phyloP scores from a whole-genome alignment of 768 basidiomycete species.

The Nidularia sp. region DNA sequence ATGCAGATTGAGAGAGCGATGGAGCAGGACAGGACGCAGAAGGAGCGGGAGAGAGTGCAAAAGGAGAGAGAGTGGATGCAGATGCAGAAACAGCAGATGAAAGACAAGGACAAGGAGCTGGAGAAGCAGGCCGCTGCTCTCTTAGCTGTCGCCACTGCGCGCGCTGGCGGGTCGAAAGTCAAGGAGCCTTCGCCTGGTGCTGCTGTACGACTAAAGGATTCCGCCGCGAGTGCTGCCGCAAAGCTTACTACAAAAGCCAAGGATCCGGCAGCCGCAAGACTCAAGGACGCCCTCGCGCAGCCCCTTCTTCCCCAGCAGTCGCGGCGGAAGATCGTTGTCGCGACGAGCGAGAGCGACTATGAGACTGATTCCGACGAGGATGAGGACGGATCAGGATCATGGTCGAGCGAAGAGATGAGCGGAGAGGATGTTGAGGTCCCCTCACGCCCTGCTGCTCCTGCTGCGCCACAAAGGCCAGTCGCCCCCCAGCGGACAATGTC shows the following conservation, averaged over 20 bases:
- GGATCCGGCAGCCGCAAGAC: constrained; percentile 6
- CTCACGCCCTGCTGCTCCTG: constrained; percentile 14
- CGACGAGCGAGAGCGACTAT: constrained; percentile 51
- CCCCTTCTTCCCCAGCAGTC: constrained; percentile 24
- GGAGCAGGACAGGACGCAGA: constrained; percentile 4
- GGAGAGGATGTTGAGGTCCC: constrained; percentile 17
- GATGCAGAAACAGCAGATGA: neutral
- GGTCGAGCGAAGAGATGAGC: constrained; percentile 58
- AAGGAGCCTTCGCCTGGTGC: neutral
- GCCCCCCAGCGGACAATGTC: neutral
- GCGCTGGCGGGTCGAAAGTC: neutral
- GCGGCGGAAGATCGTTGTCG: constrained; percentile 43
- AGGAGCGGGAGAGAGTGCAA: neutral
- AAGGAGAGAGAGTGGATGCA: constrained; percentile 2
- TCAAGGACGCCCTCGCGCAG: constrained; percentile 18
- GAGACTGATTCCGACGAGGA: constrained; percentile 46
- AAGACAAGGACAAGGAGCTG: neutral
- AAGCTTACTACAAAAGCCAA: too few relatives aligned
- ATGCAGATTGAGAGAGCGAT: constrained; percentile 3
- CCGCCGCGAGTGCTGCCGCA: too few relatives aligned
- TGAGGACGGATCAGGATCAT: constrained; percentile 35
- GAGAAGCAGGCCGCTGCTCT: neutral
- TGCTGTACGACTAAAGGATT: neutral
- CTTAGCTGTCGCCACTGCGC: neutral
- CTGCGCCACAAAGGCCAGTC: constrained; percentile 2